Base-by-base conservation (phyloP, 768 basidiomycete species). In the Leccinum boreale region DNA sequence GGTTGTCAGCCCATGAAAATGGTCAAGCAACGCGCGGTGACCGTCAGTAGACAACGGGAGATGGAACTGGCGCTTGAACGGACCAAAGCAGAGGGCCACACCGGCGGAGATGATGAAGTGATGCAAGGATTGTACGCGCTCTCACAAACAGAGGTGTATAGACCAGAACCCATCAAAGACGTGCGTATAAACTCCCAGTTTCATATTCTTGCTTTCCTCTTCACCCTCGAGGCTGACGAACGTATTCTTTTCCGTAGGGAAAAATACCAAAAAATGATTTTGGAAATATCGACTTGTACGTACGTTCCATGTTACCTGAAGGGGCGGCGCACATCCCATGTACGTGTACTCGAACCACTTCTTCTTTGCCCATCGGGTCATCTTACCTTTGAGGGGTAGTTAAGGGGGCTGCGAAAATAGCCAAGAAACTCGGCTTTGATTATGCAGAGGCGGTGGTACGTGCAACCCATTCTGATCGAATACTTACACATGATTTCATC, bases 271-370 rank as follows among this genome's bases (percentile, higher is more conserved):
- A 92, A 76, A 99, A 99, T 67, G 85, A 87, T 62, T 99, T 96
- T 70, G 96, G 96, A 17, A 99, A 98, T 70, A 90, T 99, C 62
- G 96, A 99, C 74, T 75, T 99, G 24, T 99, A 96, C 71, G 92
- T 91, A 24, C 88, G 92, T 28, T 87, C 92, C 4, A 99, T 99
- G 97, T 79, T 98, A 29, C 97, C 97, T 2, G 74, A 70, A 53
- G 97, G 97, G 19, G 92, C 84, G 5, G 87, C 78, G 2, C 93
- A 98, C 74, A 76, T 99, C 19, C 92, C 94, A n/a, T 92, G 95
- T 95, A 67, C 75, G 92, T 81, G 24, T 53, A 24, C 19, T 29
- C 4, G 15, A 33, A 8, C 48, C 50, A 11, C 56, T 66, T 67
- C 56, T 66, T 67, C 54, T 46, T 58, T 66, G 21, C 36, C 29